These are phyloP conservation scores for Laetiporus sulphureus DNA, from an alignment of 1,284 basidiomycete genomes.

Conservation along the genomic window DNA sequence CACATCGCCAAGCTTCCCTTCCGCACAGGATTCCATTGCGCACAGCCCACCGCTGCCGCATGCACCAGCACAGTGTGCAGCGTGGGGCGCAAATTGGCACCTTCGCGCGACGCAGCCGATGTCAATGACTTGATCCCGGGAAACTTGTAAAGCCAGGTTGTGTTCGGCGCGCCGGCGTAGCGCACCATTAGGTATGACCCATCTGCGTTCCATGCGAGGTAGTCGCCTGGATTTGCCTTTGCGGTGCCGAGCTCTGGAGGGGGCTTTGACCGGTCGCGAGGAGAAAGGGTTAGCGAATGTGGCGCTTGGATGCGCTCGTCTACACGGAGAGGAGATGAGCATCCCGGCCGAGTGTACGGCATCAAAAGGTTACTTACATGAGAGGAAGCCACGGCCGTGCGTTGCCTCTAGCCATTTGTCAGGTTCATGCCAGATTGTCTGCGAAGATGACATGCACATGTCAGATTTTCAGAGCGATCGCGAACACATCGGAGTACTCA, in stretches of 20 bases:
- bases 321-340: too few relatives aligned
- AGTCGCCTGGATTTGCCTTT: constrained; percentile 38
- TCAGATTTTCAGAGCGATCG: not conserved
- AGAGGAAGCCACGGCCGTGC: constrained; percentile 73
- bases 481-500: constrained; percentile 29
- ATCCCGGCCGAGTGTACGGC: too few relatives aligned
- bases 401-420: constrained; percentile 74
- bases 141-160: constrained; percentile 31
- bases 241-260: constrained; percentile 1
- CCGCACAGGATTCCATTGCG: constrained; percentile 74
- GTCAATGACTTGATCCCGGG: constrained; percentile 8
- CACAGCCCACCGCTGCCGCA: constrained; percentile 48
- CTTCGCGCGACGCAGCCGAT: too few relatives aligned
- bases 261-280: constrained; percentile 48
- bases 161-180: constrained; percentile 56
- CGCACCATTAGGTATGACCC: constrained; percentile 68
- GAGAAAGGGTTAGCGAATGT: constrained; percentile 41
- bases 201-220: constrained; percentile 73
- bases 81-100: constrained; percentile 39
- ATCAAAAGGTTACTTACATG: too few relatives aligned
- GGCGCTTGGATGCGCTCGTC: constrained; percentile 61
- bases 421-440: constrained; percentile 81
- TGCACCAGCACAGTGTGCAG: constrained; percentile 65
- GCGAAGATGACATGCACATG: too few relatives aligned
- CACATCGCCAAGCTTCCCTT: constrained; percentile 64